These are phyloP conservation scores for Naumovozyma baii DNA, from an alignment of 805 yeast genomes.

Conservation along the genomic window DNA sequence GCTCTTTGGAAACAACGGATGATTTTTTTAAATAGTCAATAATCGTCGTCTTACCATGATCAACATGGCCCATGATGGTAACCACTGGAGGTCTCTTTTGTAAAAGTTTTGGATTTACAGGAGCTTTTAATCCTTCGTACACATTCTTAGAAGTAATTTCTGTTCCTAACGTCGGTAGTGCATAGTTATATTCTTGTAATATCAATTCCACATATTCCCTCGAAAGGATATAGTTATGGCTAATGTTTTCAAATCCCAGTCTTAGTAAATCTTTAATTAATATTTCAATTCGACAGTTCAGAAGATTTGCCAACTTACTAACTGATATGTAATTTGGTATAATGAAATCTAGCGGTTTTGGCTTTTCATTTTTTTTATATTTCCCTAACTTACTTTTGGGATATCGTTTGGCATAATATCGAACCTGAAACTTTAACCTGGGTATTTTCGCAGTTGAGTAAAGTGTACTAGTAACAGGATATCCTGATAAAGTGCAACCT, in stretches of 20 bases:
- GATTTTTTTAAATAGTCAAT: conserved; percentile 80
- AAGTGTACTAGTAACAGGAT: not conserved
- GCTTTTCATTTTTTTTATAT: conserved; percentile 1
- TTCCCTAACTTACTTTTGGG: conserved; percentile 4
- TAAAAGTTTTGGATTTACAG: conserved; percentile 38
- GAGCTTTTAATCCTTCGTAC: conserved; percentile 49
- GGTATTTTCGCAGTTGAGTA: not conserved
- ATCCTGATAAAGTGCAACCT: not conserved
- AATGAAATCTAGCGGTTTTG: conserved; percentile 17
- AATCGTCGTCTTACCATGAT: conserved; percentile 95
- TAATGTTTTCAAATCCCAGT: conserved; percentile 64
- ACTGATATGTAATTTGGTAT: conserved; percentile 76
- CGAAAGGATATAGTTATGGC: conserved; percentile 71
- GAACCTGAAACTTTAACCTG: not conserved
- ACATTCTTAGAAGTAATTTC: conserved; percentile 46
- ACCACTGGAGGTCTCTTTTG: conserved; percentile 84
- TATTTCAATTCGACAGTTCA: conserved; percentile 54
- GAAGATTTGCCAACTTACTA: conserved; percentile 62
- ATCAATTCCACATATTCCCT: conserved; percentile 76
- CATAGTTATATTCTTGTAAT: conserved; percentile 82
- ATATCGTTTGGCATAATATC: conserved; percentile 13
- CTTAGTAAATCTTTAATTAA: conserved; percentile 48
- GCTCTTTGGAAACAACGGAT: conserved; percentile 72
- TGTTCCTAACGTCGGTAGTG: conserved; percentile 30
- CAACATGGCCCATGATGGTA: conserved; percentile 98